These are phyloP conservation scores for Elsinoe fawcettii DNA, from an alignment of 2,329 filamentous ascomycete species.

Conservation along the genomic window DNA sequence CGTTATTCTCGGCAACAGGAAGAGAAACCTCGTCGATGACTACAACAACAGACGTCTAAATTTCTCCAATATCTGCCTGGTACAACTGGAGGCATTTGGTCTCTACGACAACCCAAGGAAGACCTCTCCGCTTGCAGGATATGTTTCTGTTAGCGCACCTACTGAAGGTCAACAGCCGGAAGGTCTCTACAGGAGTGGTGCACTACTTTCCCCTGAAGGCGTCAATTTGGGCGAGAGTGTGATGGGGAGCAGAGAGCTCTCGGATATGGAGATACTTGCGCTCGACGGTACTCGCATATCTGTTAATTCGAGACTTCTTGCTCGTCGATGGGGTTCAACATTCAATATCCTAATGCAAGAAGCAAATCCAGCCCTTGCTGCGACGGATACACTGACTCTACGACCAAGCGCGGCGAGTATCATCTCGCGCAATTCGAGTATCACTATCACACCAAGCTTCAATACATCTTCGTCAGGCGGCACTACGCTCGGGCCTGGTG, in stretches of 20 bases:
- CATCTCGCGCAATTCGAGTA: slow-evolving; percentile 65
- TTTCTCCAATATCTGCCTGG: slow-evolving; percentile 92
- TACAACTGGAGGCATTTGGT: slow-evolving; percentile 93
- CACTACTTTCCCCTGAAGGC: slow-evolving; percentile 66
- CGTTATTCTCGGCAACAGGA: slow-evolving; percentile 88
- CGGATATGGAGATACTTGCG: slow-evolving; percentile 95
- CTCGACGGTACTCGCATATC: slow-evolving; percentile 86
- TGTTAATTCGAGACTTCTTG: slow-evolving; percentile 83
- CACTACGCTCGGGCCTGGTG: slow-evolving; percentile 33
- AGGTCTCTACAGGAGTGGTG: slow-evolving; percentile 63
- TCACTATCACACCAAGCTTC: slow-evolving; percentile 71
- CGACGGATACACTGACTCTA: slow-evolving; percentile 65
- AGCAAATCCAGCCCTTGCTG: slow-evolving; percentile 59
- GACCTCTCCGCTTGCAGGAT: slow-evolving; percentile 68
- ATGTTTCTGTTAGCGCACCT: slow-evolving; percentile 72
- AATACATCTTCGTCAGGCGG: slow-evolving; percentile 39
- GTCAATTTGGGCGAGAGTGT: slow-evolving; percentile 80
- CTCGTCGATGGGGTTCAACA: slow-evolving; percentile 86
- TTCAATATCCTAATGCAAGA: slow-evolving; percentile 88
- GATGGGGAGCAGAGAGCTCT: slow-evolving; percentile 70
- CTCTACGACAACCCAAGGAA: slow-evolving; percentile 92
- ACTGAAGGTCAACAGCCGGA: slow-evolving; percentile 28
- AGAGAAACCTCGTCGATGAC: slow-evolving; percentile 88
- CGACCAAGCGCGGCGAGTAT: slow-evolving; percentile 49
- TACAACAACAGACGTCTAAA: slow-evolving; percentile 98